phyloP scores from a whole-genome alignment of 805 yeast species.

The Cyberlindnera maritima region DNA sequence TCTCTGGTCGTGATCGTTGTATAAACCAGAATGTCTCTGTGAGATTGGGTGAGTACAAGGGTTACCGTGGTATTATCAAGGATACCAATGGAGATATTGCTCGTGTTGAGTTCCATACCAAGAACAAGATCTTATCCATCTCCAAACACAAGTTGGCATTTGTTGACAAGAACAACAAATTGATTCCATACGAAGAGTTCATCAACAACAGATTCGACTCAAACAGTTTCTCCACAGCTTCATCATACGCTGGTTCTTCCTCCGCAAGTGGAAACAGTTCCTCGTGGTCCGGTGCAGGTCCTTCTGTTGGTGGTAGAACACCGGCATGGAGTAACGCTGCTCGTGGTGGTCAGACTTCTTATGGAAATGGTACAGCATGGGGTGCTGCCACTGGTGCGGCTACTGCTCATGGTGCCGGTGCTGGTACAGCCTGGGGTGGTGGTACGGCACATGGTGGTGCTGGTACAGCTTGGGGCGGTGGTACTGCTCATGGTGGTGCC shows the following conservation, averaged over 20 bases:
- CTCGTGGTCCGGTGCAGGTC: slow-evolving; percentile 14
- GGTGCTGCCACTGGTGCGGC: slow-evolving; percentile 40
- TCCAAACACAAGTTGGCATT: slow-evolving; percentile 77
- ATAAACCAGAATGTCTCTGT: slow-evolving; percentile 83
- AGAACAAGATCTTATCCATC: slow-evolving; percentile 82
- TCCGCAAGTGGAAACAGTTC: slow-evolving; percentile 23
- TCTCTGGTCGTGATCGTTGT: slow-evolving; percentile 77
- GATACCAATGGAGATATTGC: slow-evolving; percentile 93
- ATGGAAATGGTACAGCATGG: slow-evolving; percentile 30
- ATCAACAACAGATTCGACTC: slow-evolving; percentile 45
- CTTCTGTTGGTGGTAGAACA: slow-evolving; percentile 35
- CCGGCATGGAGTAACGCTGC: slow-evolving; percentile 45
- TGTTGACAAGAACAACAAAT: slow-evolving; percentile 61
- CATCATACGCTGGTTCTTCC: slow-evolving; percentile 1
- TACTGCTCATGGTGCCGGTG: slow-evolving; percentile 32
- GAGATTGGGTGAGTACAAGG: slow-evolving; percentile 89
- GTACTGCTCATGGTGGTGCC: slow-evolving; percentile 34
- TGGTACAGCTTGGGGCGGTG: slow-evolving; percentile 43
- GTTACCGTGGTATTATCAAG: slow-evolving; percentile 87
- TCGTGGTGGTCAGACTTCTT: slow-evolving; percentile 42
- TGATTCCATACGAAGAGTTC: slow-evolving; percentile 77
- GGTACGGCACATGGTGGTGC: slow-evolving; percentile 33
- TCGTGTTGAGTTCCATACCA: slow-evolving; percentile 90
- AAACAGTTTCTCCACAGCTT: slow-evolving; percentile 4
- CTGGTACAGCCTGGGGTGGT: slow-evolving; percentile 45